Evolutionary conservation across 1,284 basidiomycete species (phyloP).

Genomic region (Microbotryum intermedium): DNA sequence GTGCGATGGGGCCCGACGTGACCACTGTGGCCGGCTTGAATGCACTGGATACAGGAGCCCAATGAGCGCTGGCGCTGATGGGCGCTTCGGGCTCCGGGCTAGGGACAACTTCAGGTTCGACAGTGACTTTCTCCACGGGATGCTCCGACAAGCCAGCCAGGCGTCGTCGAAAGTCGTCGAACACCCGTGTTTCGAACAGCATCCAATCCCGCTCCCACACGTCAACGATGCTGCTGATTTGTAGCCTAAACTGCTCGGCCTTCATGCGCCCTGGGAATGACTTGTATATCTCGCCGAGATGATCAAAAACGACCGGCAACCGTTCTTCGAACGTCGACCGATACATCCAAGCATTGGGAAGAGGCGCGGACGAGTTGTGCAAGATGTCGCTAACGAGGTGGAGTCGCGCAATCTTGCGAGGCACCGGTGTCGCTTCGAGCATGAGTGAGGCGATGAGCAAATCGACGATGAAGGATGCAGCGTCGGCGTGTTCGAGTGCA

Average conservation of each 20-base stretch:
- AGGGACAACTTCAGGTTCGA: constrained; percentile 1
- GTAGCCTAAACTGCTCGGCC: constrained; percentile 84
- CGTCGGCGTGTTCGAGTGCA: constrained; percentile 87
- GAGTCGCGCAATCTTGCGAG: constrained; percentile 88
- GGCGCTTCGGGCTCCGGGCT: background rate
- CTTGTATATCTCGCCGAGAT: constrained; percentile 82
- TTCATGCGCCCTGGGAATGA: constrained; percentile 87
- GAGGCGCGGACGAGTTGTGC: constrained; percentile 81
- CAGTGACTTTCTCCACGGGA: background rate
- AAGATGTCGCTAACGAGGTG: constrained; percentile 95
- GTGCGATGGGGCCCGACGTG: too few species aligned
- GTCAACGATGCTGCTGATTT: constrained; percentile 47
- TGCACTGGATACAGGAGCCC: background rate
- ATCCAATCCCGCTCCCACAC: constrained; percentile 30
- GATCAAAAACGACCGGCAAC: constrained; percentile 81
- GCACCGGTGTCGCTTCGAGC: constrained; percentile 80
- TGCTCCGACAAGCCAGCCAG: constrained; percentile 12
- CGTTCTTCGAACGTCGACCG: constrained; percentile 80
- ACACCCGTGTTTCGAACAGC: constrained; percentile 20
- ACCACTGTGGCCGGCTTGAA: background rate
- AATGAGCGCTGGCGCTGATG: background rate
- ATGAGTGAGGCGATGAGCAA: constrained; percentile 74
- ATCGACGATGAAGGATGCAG: constrained; percentile 61
- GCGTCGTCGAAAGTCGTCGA: constrained; percentile 22
- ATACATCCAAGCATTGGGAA: constrained; percentile 68